A percentile compares a stretch with the other conserved stretches of the same genome.
Evolutionary conservation across 106 monocot species (phyloP).

Genomic region (Acanthochlamys bracteata): DNA sequence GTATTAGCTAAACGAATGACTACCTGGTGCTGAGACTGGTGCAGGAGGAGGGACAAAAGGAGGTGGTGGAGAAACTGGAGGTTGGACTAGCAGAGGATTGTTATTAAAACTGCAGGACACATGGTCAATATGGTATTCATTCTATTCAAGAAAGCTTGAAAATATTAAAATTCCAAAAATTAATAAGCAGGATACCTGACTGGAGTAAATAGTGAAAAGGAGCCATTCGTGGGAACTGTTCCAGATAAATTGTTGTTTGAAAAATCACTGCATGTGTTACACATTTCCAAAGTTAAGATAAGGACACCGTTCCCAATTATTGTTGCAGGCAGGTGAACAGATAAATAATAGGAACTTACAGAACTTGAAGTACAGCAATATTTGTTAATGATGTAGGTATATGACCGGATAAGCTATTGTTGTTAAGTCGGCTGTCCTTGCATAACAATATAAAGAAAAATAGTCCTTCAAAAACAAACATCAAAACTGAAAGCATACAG

Average conservation of each 20-base stretch:
- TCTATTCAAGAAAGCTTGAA: too few species aligned
- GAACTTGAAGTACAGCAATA: slow-evolving; percentile 55
- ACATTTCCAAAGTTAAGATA: background rate
- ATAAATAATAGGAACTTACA: slow-evolving; percentile 38
- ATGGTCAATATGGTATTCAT: too few species aligned
- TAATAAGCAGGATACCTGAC: slow-evolving; percentile 17
- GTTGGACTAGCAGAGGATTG: slow-evolving; percentile 53
- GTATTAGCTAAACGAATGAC: background rate
- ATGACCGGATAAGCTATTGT: slow-evolving; percentile 47
- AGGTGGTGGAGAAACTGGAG: slow-evolving; percentile 52
- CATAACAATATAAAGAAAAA: slow-evolving; percentile 12
- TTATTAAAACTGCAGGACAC: slow-evolving; percentile 44
- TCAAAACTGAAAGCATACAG: background rate
- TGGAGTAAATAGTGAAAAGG: slow-evolving; percentile 49
- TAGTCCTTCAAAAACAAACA: too few species aligned
- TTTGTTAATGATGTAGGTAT: slow-evolving; percentile 64
- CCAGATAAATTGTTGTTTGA: slow-evolving; percentile 73
- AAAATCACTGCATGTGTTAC: slow-evolving; percentile 40
- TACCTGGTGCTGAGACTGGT: slow-evolving; percentile 27
- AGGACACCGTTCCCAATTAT: background rate
- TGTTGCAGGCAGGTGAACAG: background rate
- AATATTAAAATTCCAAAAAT: background rate
- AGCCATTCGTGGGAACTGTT: slow-evolving; percentile 67
- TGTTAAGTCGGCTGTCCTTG: slow-evolving; percentile 74
- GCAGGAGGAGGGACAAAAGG: slow-evolving; percentile 52